phyloP scores from a whole-genome alignment of 257 asterid species.

The Penstemon eatonii region DNA sequence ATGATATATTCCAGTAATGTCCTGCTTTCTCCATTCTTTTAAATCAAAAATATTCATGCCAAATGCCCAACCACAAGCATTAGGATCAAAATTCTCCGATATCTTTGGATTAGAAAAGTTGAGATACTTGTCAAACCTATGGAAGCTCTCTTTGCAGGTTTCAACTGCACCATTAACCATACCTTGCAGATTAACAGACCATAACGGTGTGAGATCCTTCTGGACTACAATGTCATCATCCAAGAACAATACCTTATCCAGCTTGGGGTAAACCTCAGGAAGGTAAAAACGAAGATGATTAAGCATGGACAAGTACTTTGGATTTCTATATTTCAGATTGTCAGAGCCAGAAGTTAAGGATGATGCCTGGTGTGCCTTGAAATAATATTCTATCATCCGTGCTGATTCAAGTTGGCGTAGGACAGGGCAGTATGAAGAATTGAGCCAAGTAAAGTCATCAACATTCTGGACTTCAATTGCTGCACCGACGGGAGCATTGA shows the following conservation, averaged over 20 bases:
- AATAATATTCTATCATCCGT: slow-evolving; percentile 87
- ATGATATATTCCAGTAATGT: slow-evolving; percentile 93
- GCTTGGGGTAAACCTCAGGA: slow-evolving; percentile 89
- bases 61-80: slow-evolving; percentile 96
- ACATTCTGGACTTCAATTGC: slow-evolving; percentile 77
- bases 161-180: slow-evolving; percentile 96
- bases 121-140: slow-evolving; percentile 86
- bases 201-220: slow-evolving; percentile 86
- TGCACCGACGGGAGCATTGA: slow-evolving; percentile 72
- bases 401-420: slow-evolving; percentile 92
- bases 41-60: slow-evolving; percentile 93
- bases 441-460: slow-evolving; percentile 90
- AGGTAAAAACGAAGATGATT: slow-evolving; percentile 95
- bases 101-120: slow-evolving; percentile 88
- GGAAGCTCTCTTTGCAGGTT: slow-evolving; percentile 97
- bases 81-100: slow-evolving; percentile 77
- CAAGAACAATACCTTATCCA: slow-evolving; percentile 78
- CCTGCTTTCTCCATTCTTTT: slow-evolving; percentile 81
- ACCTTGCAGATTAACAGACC: slow-evolving; percentile 82
- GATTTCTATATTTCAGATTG: slow-evolving; percentile 91
- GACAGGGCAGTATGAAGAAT: slow-evolving; percentile 93
- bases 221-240: slow-evolving; percentile 95
- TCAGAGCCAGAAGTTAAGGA: slow-evolving; percentile 68
- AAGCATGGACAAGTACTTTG: slow-evolving; percentile 90
- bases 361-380: slow-evolving; percentile 89